These are phyloP conservation scores for Lasiosphaeria hispida DNA, from an alignment of 495 filamentous ascomycete species.

Conservation along the genomic window DNA sequence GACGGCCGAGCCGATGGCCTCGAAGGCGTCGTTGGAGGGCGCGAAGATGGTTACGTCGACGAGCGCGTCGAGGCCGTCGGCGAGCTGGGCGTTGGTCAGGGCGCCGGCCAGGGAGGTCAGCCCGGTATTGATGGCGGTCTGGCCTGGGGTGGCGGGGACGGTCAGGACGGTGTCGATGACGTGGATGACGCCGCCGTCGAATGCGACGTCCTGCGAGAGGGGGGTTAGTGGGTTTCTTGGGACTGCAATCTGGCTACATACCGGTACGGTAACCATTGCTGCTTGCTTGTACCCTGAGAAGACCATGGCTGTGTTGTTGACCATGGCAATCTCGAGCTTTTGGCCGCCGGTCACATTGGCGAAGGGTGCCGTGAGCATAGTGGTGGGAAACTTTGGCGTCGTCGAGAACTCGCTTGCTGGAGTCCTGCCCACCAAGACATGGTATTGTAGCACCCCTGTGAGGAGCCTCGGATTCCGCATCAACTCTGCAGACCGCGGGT, in stretches of 20 bases:
- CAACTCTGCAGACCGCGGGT: conserved; percentile 32
- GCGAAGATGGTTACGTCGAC: conserved; percentile 64
- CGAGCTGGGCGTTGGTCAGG: conserved; percentile 46
- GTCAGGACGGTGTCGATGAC: conserved; percentile 60
- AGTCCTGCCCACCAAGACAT: conserved; percentile 53
- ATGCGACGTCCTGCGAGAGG: conserved; percentile 19
- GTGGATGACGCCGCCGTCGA: conserved; percentile 58
- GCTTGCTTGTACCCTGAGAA: conserved; percentile 27
- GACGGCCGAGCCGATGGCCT: conserved; percentile 22
- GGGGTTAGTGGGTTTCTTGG: neutral
- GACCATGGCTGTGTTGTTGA: conserved; percentile 21
- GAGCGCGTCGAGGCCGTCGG: conserved; percentile 39
- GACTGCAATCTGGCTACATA: conserved; percentile 1
- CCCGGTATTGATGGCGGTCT: conserved; percentile 23
- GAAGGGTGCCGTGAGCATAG: conserved; percentile 46
- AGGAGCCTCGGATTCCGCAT: conserved; percentile 36
- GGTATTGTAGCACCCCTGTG: conserved; percentile 53
- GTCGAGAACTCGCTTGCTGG: conserved; percentile 37
- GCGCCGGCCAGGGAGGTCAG: conserved; percentile 62
- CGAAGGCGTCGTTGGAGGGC: conserved; percentile 28
- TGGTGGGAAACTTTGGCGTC: conserved; percentile 49
- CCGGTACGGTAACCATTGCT: conserved; percentile 20
- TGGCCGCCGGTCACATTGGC: conserved; percentile 46
- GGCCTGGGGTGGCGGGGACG: conserved; percentile 41
- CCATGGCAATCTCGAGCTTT: conserved; percentile 17